A percentile compares a stretch with the other conserved stretches of the same genome.
phyloP scores from a whole-genome alignment of 2,329 filamentous ascomycete genomes.

The Aspergillus ochraceus region DNA sequence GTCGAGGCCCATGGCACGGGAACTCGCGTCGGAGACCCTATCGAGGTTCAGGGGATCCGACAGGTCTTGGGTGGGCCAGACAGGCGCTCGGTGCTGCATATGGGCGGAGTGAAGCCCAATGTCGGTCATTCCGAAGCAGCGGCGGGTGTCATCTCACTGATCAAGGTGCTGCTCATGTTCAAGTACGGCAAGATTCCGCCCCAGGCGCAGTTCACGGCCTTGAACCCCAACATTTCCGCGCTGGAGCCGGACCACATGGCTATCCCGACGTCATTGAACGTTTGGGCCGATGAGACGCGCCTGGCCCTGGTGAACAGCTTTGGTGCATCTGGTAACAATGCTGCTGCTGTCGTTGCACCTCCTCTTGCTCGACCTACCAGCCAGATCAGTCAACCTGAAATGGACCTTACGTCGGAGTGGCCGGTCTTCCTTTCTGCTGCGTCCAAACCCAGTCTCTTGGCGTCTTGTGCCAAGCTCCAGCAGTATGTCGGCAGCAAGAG shows the following conservation, averaged over 20 bases:
- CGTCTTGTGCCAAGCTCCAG: no score
- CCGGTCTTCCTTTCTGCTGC: neutral
- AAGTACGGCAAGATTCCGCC: constrained; percentile 22
- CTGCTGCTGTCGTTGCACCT: constrained; percentile 3
- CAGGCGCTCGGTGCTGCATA: constrained; percentile 8
- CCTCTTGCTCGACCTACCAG: neutral
- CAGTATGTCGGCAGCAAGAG: no score
- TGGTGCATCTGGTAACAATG: constrained; percentile 13
- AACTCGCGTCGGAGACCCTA: constrained; percentile 29
- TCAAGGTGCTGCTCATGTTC: constrained; percentile 33
- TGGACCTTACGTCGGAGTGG: neutral
- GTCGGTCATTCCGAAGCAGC: constrained; percentile 37
- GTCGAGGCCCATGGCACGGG: constrained; percentile 38
- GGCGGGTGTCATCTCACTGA: constrained; percentile 29
- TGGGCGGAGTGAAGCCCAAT: constrained; percentile 33
- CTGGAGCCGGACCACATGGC: constrained; percentile 5
- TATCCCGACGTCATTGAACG: constrained; percentile 10
- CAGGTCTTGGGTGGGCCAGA: constrained; percentile 13
- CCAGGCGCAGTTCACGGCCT: constrained; percentile 25
- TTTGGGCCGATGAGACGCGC: constrained; percentile 21
- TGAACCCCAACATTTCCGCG: constrained; percentile 21
- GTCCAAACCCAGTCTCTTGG: no score
- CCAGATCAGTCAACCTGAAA: no score
- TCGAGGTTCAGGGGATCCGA: constrained; percentile 25
- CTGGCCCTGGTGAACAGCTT: constrained; percentile 26